Percentiles rank a stretch among this genome's conserved stretches.
Evolutionary conservation across 257 asterid species (phyloP).

Genomic region (Coffea canephora): DNA sequence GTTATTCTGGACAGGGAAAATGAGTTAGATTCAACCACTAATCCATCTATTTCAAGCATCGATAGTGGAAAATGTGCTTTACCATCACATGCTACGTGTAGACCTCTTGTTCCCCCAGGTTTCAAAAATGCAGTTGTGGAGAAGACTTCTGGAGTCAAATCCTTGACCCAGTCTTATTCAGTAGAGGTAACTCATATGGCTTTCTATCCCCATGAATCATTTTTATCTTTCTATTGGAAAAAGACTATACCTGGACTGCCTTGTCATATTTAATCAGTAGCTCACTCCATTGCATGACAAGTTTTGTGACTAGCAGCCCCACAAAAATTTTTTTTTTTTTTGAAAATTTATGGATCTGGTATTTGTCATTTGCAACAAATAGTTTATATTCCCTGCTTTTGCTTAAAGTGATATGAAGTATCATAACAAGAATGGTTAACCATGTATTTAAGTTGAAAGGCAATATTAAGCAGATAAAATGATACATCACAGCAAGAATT

Average conservation of each 20-base stretch:
- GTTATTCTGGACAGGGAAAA: slow-evolving; percentile 30
- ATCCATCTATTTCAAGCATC: slow-evolving; percentile 29
- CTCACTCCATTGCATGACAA: neutral
- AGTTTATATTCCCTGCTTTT: neutral
- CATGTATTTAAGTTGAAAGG: neutral
- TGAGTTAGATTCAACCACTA: slow-evolving; percentile 45
- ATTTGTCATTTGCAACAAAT: neutral
- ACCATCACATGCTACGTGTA: slow-evolving; percentile 53
- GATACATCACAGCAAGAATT: neutral
- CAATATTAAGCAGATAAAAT: neutral
- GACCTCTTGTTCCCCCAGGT: slow-evolving; percentile 93
- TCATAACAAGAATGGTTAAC: neutral
- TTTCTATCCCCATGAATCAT: neutral
- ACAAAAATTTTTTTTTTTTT: neutral
- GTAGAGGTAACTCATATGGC: slow-evolving; percentile 45
- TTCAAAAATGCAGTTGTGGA: slow-evolving; percentile 53
- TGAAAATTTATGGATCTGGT: neutral
- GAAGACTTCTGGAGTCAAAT: slow-evolving; percentile 58
- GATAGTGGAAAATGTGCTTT: slow-evolving; percentile 60
- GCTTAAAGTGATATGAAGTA: neutral
- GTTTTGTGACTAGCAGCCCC: neutral
- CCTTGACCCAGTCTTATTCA: slow-evolving; percentile 39
- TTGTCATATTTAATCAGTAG: neutral
- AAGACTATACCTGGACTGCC: neutral
- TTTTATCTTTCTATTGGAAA: too few relatives aligned